Percentiles rank a stretch among this genome's conserved stretches.
phyloP scores from a whole-genome alignment of 768 basidiomycete genomes.

The Solioccasus polychromus region DNA sequence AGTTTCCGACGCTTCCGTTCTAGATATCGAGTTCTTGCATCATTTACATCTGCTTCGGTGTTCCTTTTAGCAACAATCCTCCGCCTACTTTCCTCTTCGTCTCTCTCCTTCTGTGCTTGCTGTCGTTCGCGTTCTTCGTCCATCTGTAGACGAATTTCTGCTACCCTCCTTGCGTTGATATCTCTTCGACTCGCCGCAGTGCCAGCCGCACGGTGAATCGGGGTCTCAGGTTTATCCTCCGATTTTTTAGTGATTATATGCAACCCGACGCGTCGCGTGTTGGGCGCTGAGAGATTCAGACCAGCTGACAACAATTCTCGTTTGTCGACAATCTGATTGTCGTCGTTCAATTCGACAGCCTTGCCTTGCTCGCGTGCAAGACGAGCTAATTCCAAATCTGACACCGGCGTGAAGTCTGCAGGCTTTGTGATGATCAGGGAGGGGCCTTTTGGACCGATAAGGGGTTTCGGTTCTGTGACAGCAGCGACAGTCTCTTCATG shows the following conservation, averaged over 20 bases:
- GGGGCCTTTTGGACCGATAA: conserved; percentile 62
- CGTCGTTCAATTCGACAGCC: conserved; percentile 91
- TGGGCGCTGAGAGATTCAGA: conserved; percentile 82
- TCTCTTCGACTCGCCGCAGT: conserved; percentile 76
- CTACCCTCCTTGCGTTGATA: conserved; percentile 78
- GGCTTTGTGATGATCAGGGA: conserved; percentile 74
- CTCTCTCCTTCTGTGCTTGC: conserved; percentile 51
- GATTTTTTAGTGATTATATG: conserved; percentile 29
- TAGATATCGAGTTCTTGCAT: conserved; percentile 70
- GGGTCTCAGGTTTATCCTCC: conserved; percentile 31
- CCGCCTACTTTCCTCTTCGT: conserved; percentile 63
- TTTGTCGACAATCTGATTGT: conserved; percentile 96
- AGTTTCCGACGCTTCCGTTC: conserved; percentile 77
- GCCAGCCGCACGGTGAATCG: conserved; percentile 77
- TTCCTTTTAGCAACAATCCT: conserved; percentile 73
- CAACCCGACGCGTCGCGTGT: conserved; percentile 68
- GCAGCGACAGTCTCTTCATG: conserved; percentile 90
- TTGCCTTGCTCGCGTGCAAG: conserved; percentile 73
- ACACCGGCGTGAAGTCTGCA: conserved; percentile 53
- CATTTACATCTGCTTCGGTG: conserved; percentile 67
- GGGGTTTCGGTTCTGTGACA: conserved; percentile 46
- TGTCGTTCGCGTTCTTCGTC: conserved; percentile 66
- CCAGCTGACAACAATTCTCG: conserved; percentile 89
- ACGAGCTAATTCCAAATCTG: conserved; percentile 73
- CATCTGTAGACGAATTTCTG: conserved; percentile 78